These are phyloP conservation scores for Kwoniella shandongensis DNA, from an alignment of 768 basidiomycete genomes.

Conservation along the genomic window DNA sequence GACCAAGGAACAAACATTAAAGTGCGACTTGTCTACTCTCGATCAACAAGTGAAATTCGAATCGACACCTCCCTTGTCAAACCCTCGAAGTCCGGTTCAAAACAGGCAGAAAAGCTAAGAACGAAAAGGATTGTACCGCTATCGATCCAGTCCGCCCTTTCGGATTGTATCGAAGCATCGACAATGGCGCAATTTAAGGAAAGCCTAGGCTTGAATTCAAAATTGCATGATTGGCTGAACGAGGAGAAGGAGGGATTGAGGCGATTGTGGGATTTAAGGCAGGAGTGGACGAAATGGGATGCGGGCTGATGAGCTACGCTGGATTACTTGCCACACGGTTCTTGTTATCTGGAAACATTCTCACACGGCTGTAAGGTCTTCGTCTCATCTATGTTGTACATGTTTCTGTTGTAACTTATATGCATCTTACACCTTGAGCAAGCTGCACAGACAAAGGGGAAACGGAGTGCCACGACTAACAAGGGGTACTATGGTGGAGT, in stretches of 20 bases:
- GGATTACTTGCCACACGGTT: no score
- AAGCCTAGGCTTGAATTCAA: not conserved
- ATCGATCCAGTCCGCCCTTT: no score
- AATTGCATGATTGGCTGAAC: slow-evolving; percentile 13
- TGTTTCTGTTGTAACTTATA: slow-evolving; percentile 1
- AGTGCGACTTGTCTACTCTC: not conserved
- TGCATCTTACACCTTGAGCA: not conserved
- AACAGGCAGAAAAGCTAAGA: not conserved
- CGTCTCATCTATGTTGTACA: slow-evolving; percentile 1
- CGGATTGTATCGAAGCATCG: not conserved
- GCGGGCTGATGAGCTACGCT: no score
- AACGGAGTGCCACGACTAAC: slow-evolving; percentile 3
- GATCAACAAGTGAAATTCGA: not conserved
- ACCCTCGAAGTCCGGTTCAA: not conserved
- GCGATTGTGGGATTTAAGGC: slow-evolving; percentile 21
- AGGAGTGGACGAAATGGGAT: slow-evolving; percentile 31
- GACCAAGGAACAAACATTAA: not conserved
- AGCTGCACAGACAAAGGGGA: no score
- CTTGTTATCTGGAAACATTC: no score
- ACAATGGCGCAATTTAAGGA: no score
- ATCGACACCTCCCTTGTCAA: slow-evolving; percentile 1
- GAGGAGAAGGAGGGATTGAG: slow-evolving; percentile 27
- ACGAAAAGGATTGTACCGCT: not conserved
- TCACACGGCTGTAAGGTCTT: no score
- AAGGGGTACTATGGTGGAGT: slow-evolving; percentile 3